These are phyloP conservation scores for Cladosporium austrohemisphaericum DNA, from an alignment of 2,329 filamentous ascomycete genomes.

Conservation along the genomic window DNA sequence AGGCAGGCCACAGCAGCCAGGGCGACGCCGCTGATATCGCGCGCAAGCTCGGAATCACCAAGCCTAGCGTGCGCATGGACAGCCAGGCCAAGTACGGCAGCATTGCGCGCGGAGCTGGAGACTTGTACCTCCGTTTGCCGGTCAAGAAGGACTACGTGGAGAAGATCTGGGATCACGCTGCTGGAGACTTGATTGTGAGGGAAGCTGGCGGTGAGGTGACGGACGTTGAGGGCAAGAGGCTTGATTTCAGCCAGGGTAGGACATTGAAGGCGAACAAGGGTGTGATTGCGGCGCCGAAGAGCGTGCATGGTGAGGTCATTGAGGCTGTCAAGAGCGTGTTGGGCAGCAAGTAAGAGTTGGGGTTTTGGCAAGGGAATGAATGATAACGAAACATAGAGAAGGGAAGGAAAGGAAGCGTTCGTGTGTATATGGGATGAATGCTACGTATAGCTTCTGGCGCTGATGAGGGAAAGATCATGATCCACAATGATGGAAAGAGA, in stretches of 20 bases:
- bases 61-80: slow-evolving; percentile 90
- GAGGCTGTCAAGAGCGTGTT: slow-evolving; percentile 79
- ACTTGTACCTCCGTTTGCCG: slow-evolving; percentile 88
- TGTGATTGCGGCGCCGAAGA: slow-evolving; percentile 79
- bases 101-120: slow-evolving; percentile 87
- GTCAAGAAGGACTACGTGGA: slow-evolving; percentile 85
- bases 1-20: slow-evolving; percentile 88
- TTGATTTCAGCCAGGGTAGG: slow-evolving; percentile 83
- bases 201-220: slow-evolving; percentile 92
- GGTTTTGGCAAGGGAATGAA: neutral
- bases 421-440: neutral
- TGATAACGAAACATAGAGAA: no score
- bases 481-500: neutral
- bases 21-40: slow-evolving; percentile 83
- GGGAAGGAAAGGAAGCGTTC: neutral
- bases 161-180: slow-evolving; percentile 99
- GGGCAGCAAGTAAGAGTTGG: slow-evolving; percentile 37
- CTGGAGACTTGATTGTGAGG: slow-evolving; percentile 87
- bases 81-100: slow-evolving; percentile 97
- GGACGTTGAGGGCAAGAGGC: slow-evolving; percentile 75
- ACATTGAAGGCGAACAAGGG: slow-evolving; percentile 90
- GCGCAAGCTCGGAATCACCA: slow-evolving; percentile 77
- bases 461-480: neutral
- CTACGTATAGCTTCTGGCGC: no score
- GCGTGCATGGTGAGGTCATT: slow-evolving; percentile 72